A percentile compares a stretch with the other conserved stretches of the same genome.
Conservation (phyloP, 228 moss, liverwort and hornwort genomes). For the Sphagnum fallax region DNA sequence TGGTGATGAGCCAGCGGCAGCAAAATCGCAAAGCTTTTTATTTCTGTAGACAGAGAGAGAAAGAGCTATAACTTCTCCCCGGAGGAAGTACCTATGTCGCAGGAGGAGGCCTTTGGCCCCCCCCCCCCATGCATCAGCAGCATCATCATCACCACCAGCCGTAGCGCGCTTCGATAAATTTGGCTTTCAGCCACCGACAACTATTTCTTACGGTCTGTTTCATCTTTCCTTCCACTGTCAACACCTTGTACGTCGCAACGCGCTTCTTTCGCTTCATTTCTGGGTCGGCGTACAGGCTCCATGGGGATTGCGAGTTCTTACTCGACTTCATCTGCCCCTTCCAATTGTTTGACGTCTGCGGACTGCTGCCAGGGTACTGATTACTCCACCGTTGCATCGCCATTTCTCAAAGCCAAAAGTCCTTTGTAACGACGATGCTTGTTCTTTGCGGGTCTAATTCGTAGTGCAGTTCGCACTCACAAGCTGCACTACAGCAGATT, state of each 20-base stretch:
- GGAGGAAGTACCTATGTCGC: too few relatives aligned
- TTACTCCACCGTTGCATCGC: neutral
- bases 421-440: too few relatives aligned
- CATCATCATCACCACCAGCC: constrained; percentile 31
- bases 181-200: constrained; percentile 45
- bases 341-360: neutral
- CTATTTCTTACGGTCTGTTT: constrained; percentile 33
- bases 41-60: too few relatives aligned
- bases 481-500: too few relatives aligned
- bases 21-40: too few relatives aligned
- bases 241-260: constrained; percentile 45
- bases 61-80: too few relatives aligned
- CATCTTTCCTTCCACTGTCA: constrained; percentile 40
- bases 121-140: too few relatives aligned
- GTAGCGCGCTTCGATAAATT: constrained; percentile 42
- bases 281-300: constrained; percentile 33
- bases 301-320: constrained; percentile 10
- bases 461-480: too few relatives aligned
- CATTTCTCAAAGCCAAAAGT: neutral
- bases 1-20: too few relatives aligned
- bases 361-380: neutral
- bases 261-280: constrained; percentile 50
- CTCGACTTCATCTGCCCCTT: constrained; percentile 6
- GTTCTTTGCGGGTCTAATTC: too few relatives aligned
- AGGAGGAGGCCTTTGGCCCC: too few relatives aligned